phyloP scores from a whole-genome alignment of 2,329 filamentous ascomycete genomes.

The Fusarium sp. region DNA sequence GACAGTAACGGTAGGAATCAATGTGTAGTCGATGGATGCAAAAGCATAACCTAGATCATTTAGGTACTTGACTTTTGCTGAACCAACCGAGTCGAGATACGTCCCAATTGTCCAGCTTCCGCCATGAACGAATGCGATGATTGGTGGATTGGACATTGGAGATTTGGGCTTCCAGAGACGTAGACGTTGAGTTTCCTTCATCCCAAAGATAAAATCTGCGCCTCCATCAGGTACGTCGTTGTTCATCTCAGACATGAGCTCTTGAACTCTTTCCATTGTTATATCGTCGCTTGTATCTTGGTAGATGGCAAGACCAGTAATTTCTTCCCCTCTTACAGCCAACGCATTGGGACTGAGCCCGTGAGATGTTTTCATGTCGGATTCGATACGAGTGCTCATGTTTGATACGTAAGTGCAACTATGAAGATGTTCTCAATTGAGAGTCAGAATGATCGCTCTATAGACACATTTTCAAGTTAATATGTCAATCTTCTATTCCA shows the following conservation, averaged over 20 bases:
- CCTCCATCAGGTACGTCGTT: background rate
- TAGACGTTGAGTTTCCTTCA: background rate
- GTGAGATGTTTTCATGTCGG: background rate
- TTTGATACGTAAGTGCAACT: too few species aligned
- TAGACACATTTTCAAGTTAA: background rate
- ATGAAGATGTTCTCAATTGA: background rate
- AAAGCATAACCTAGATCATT: background rate
- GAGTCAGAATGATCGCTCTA: background rate
- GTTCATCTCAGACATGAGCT: background rate
- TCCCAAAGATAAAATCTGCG: background rate
- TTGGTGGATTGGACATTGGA: background rate
- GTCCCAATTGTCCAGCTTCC: slow-evolving; percentile 13
- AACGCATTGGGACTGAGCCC: background rate
- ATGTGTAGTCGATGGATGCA: background rate
- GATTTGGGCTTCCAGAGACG: background rate
- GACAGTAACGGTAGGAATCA: background rate
- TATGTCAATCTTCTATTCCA: background rate
- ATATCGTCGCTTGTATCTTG: background rate
- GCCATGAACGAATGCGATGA: background rate
- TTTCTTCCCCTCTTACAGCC: background rate
- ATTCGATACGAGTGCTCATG: background rate
- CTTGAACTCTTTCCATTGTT: background rate
- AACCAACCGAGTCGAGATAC: slow-evolving; percentile 9
- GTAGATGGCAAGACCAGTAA: background rate
- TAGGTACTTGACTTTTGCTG: slow-evolving; percentile 4